Evolutionary conservation across 257 asterid species (phyloP), one percentile per base, ranked within the genome.

Genomic region (Thymus mandschuricus): DNA sequence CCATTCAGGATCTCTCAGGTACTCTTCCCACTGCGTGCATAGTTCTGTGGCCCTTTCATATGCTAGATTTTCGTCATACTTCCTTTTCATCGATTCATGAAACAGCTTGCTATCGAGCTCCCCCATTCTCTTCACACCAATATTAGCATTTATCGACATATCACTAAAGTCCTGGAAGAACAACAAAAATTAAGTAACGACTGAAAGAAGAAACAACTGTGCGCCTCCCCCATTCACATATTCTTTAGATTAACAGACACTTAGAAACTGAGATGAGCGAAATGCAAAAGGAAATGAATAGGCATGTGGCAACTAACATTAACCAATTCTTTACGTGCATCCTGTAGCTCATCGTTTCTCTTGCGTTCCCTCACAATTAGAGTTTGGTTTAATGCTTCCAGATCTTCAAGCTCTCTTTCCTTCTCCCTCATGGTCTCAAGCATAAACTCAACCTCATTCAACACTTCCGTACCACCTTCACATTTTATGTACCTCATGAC

Each of bases 1-100:
- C 99, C 99, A 94, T 69, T 76, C 95, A 13, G 97, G 93, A 81
- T 94, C 92, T 75, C 92, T 82, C 48, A 94, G 99, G 86, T 91
- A 86, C 79, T 94, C 99, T 80, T 91, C 91, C 97, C 96, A 94
- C 69, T 91, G 71, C 1, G 95, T 86, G 87, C 92, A 86, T 81
- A 94, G 60, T 46, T 94, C 97, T 10, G 88, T 80, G 21, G 97
- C 97, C 81, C 72, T 88, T 72, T 91, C 96, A 69, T 88, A 89
- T 35, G 95, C 96, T 75, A 88, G 96, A 11, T 72, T 75, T 54
- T 88, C 95, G 38, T 55, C 75, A 64, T 94, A 87, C 73, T 78
- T 91, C 78, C 76, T 74, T 68, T 79, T 88, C 90, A 92, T 87
- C 64, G 86, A 96, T 41, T 85, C 88, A 21, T 65, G 82, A 79